Base-by-base conservation (phyloP, 179 eudicot species). In the Spinacia oleracea region DNA sequence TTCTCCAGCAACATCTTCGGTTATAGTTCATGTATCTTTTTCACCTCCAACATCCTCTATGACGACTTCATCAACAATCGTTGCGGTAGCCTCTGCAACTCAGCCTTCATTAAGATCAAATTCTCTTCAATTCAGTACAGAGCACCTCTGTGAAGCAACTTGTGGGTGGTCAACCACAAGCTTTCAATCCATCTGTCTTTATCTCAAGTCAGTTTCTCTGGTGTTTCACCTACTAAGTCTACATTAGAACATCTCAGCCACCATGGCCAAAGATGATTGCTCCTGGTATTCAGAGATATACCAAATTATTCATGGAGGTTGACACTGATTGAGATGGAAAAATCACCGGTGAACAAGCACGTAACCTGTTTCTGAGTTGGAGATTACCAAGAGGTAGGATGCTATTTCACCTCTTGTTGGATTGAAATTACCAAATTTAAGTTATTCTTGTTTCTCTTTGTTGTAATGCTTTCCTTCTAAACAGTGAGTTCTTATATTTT, bases 201-300 rank as follows among this genome's bases (percentile, higher is more conserved):
- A 62, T 73, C 88, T 73, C 81, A 77, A 76, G 73, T 82, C 31
- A 21, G 83, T 50, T 72, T 85, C 38, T 76, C 80, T 38, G 79
- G 82, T 73, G 84, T 82, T 72, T 59, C 90, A 56, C 64, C 86
- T 51, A 87, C 78, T 78, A 79, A 64, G 74, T 79, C 90, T 65
- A 40, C 83, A 65, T 43, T 93, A 34, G 89, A 88, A 78, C 92
- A 88, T 77, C 92, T 43, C 93, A 87, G 78, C 80, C 79, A 81
- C 87, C 95, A 63, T 96, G 99, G 99, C 99, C 99, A 74, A 93
- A 88, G 85, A 96, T 96, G 90, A 91, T 94, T 32, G 87, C 89
- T 74, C 71, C 93, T 77, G 96, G 92, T 84, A 80, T 93, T 80
- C 99, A 93, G 81, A 96, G 91, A 85, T 96, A 96, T 81, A 88